Percentiles rank a stretch among this genome's conserved stretches.
Conservation (phyloP, 2,329 filamentous ascomycete genomes). For the Nigrospora oryzae region DNA sequence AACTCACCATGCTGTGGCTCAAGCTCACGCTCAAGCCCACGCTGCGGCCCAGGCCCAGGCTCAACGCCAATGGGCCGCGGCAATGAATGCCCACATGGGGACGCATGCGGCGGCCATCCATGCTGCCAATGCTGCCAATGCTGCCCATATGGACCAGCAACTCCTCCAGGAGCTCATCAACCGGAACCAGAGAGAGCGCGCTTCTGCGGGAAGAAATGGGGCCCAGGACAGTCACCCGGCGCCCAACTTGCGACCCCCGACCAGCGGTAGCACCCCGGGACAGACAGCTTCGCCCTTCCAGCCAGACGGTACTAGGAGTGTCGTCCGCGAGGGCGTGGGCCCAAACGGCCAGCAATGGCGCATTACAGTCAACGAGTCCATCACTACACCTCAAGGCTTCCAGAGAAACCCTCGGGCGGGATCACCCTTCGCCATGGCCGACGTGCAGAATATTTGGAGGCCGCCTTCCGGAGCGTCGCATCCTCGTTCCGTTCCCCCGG, state of each 20-base stretch:
- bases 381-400: conserved; percentile 11
- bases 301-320: conserved; percentile 28
- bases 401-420: conserved; percentile 6
- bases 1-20: not conserved
- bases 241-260: conserved; percentile 12
- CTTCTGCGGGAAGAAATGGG: conserved; percentile 30
- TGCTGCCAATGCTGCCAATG: not conserved
- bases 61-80: conserved; percentile 10
- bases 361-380: conserved; percentile 38
- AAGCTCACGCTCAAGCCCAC: not conserved
- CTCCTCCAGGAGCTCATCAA: conserved; percentile 25
- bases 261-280: conserved; percentile 14
- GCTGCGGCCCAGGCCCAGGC: not conserved
- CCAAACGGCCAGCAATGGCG: conserved; percentile 44
- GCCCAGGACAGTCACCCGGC: conserved; percentile 21
- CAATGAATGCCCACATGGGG: conserved; percentile 34
- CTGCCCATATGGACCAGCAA: conserved; percentile 24
- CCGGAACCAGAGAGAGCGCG: conserved; percentile 33
- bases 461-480: conserved; percentile 6
- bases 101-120: conserved; percentile 22
- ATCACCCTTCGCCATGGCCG: conserved; percentile 13
- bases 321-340: conserved; percentile 38
- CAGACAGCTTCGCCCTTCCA: conserved; percentile 21
- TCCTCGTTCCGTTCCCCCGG: conserved; percentile 15
- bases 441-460: conserved; percentile 6